Percentiles rank a stretch among this genome's conserved stretches.
phyloP scores from a whole-genome alignment of 495 filamentous ascomycete genomes.

The Aspergillus wentii region DNA sequence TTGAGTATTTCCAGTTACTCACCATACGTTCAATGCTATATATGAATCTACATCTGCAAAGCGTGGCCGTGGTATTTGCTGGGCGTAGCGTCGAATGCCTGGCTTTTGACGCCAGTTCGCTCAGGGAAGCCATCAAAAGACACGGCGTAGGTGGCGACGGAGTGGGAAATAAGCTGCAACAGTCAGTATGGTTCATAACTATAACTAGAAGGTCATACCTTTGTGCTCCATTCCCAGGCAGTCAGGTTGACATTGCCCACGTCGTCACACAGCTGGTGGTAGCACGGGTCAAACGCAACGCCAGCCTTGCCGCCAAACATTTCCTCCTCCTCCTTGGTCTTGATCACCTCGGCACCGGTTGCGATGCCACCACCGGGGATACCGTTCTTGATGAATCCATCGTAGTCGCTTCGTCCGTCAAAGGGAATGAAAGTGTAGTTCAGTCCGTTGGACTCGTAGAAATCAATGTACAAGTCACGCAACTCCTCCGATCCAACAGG shows the following conservation, averaged over 20 bases:
- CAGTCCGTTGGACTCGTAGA: slow-evolving; percentile 39
- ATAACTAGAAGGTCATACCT: slow-evolving; percentile 42
- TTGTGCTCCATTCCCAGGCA: slow-evolving; percentile 45
- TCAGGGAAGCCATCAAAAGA: slow-evolving; percentile 47
- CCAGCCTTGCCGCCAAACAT: slow-evolving; percentile 60
- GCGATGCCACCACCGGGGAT: slow-evolving; percentile 63
- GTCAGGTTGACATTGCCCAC: slow-evolving; percentile 49
- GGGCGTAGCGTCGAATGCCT: slow-evolving; percentile 1
- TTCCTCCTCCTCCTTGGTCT: slow-evolving; percentile 51
- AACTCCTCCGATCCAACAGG: slow-evolving; percentile 58
- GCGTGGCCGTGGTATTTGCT: slow-evolving; percentile 15
- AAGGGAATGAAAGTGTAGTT: slow-evolving; percentile 52
- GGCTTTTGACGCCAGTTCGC: slow-evolving; percentile 5
- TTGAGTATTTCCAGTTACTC: too few relatives aligned
- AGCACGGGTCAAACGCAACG: slow-evolving; percentile 56
- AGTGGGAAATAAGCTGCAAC: slow-evolving; percentile 51
- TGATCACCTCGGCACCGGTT: slow-evolving; percentile 62
- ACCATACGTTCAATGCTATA: too few relatives aligned
- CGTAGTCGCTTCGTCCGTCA: slow-evolving; percentile 64
- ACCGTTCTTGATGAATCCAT: slow-evolving; percentile 55
- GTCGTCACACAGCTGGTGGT: slow-evolving; percentile 54
- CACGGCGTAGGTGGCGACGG: slow-evolving; percentile 54
- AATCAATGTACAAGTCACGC: slow-evolving; percentile 57
- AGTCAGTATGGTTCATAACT: neutral
- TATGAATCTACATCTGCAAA: slow-evolving; percentile 12